Evolutionary conservation across 2,329 filamentous ascomycete species (phyloP).

Genomic region (Rosellinia necatrix): DNA sequence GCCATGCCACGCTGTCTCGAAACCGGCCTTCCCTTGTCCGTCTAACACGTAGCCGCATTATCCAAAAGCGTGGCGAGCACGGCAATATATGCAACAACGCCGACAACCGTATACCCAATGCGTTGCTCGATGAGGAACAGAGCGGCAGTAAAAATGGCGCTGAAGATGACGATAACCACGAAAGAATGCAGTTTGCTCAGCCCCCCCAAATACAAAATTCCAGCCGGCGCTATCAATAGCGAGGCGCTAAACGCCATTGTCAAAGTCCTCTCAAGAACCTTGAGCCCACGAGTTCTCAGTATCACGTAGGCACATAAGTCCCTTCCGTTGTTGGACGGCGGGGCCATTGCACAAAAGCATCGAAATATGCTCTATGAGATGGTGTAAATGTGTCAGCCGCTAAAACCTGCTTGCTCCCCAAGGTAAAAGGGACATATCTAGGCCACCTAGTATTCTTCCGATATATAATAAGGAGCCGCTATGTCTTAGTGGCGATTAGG

Average conservation of each 20-base stretch:
- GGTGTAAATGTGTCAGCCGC: background rate
- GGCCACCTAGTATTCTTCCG: background rate
- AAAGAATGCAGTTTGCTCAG: constrained; percentile 16
- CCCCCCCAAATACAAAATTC: constrained; percentile 20
- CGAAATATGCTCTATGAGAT: background rate
- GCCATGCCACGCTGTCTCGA: background rate
- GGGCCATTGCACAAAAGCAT: background rate
- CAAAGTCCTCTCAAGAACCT: background rate
- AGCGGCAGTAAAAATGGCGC: constrained; percentile 17
- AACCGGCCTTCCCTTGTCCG: background rate
- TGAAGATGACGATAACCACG: constrained; percentile 17
- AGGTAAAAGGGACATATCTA: background rate
- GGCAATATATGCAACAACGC: constrained; percentile 27
- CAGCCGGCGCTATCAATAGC: constrained; percentile 23
- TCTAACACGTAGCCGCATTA: constrained; percentile 2
- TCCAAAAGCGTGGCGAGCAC: constrained; percentile 22
- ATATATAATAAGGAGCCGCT: background rate
- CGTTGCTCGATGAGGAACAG: constrained; percentile 21
- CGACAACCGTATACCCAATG: constrained; percentile 21
- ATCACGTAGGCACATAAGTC: background rate
- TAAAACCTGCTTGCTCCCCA: background rate
- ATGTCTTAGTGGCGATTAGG: too few species aligned
- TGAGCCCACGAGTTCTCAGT: background rate
- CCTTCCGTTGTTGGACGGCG: background rate
- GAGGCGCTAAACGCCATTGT: constrained; percentile 3